Base-by-base conservation (phyloP, 257 asterid species). In the Vinca minor region DNA sequence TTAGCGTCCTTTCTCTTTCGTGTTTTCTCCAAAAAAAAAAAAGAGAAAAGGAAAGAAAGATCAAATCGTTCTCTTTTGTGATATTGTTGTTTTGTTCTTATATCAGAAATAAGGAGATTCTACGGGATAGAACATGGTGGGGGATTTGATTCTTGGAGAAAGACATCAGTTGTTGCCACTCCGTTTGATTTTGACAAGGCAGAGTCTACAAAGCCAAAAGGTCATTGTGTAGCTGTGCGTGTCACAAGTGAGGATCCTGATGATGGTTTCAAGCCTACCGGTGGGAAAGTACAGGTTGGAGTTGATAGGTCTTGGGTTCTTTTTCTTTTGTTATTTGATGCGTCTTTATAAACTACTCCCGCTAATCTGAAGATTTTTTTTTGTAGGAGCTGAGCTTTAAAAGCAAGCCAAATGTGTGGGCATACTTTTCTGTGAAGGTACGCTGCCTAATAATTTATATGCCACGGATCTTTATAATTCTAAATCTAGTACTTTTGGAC, bases 391-490 rank as follows among this genome's bases (percentile, higher is more conserved):
- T 93, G 82, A 93, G 88, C 83, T 93, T 93, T 79, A 93, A 93
- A 81, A 89, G 99, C 86, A 93, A 93, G 90, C 99, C 99, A 57
- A 89, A 93, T 83, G 99, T 89, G 72, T 93, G 99, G 99, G 99
- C 99, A 5, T 93, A 93, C 82, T 93, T 93, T 71, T 89, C 97
- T 69, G 99, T 93, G 75, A 93, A 93, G 99, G 99, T 93, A 85
- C 65, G 25, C 20, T 23, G 45, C 54, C 12, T 47, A 29, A 34
- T 47, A 60, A 62, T 46, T 74, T 11, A 69, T 65, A 47, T 55
- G 9, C 23, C 55, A 67, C 35, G 71, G 38, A 64, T 63, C 34
- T 53, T 17, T 34, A 34, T 34, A 34, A 34, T 62, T 66, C 80
- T 93, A 80, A 93, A 87, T 84, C 89, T 31, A 29, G 41, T 23